Evolutionary conservation across 1,139 yeast genomes (phyloP).

Genomic region (Blastobotrys ciferrii): DNA sequence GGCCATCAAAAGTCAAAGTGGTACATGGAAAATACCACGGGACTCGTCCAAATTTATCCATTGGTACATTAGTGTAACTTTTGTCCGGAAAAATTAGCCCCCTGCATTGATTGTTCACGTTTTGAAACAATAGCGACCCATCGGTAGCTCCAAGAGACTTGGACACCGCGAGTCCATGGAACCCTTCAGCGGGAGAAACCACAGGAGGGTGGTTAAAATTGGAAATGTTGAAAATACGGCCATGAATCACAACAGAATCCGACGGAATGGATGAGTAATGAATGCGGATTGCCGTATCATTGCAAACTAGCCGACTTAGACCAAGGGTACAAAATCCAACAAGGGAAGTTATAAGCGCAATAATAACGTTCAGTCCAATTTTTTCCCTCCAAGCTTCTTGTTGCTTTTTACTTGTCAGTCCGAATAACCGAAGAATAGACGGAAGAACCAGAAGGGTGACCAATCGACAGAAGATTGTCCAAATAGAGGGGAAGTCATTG

Average conservation of each 20-base stretch:
- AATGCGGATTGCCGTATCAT: constrained; percentile 46
- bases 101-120: constrained; percentile 86
- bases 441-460: constrained; percentile 92
- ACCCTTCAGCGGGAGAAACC: constrained; percentile 9
- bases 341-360: constrained; percentile 61
- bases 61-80: constrained; percentile 43
- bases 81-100: constrained; percentile 55
- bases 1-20: constrained; percentile 13
- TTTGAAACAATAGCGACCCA: constrained; percentile 83
- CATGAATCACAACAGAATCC: constrained; percentile 71
- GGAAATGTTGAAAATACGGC: constrained; percentile 68
- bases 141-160: constrained; percentile 59
- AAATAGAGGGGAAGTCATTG: constrained; percentile 45
- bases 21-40: constrained; percentile 93
- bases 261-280: constrained; percentile 52
- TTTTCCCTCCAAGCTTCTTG: constrained; percentile 95
- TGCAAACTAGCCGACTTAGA: constrained; percentile 74
- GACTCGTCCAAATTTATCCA: constrained; percentile 51
- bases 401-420: constrained; percentile 65
- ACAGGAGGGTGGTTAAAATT: constrained; percentile 15
- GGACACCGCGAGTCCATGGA: constrained; percentile 11
- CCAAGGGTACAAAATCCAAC: constrained; percentile 85
- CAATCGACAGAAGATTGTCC: constrained; percentile 73
- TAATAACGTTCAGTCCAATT: constrained; percentile 70
- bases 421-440: constrained; percentile 59